Conservation (phyloP, 805 yeast species). For the Pichia insulana region DNA sequence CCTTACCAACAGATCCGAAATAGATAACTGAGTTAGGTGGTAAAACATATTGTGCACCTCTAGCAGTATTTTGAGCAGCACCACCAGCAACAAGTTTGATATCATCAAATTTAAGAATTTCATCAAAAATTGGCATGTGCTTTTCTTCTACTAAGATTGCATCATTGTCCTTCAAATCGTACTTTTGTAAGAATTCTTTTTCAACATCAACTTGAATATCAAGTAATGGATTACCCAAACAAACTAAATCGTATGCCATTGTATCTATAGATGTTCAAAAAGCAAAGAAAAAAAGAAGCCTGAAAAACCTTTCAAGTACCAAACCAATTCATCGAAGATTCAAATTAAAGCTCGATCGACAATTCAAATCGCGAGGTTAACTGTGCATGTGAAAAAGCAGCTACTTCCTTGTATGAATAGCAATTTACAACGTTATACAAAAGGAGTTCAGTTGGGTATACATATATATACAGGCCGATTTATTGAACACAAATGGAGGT, state of each 20-base stretch:
- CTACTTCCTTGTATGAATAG: too few species aligned
- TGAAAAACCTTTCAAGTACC: too few species aligned
- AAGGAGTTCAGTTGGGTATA: too few species aligned
- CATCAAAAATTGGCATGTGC: conserved; percentile 81
- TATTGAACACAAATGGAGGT: too few species aligned
- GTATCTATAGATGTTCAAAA: neutral
- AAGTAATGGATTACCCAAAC: conserved; percentile 84
- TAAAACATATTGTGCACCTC: conserved; percentile 93
- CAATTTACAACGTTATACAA: too few species aligned
- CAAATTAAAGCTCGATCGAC: too few species aligned
- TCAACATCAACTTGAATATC: conserved; percentile 78
- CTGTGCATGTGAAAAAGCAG: too few species aligned
- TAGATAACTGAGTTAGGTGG: conserved; percentile 79
- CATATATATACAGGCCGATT: too few species aligned
- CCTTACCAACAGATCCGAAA: conserved; percentile 95
- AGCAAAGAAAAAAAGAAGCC: neutral
- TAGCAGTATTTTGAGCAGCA: conserved; percentile 98
- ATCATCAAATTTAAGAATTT: conserved; percentile 51
- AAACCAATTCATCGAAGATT: too few species aligned
- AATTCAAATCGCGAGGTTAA: too few species aligned
- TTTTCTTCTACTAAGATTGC: conserved; percentile 80
- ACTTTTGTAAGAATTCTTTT: conserved; percentile 63
- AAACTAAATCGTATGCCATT: conserved; percentile 64
- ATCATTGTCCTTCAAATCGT: conserved; percentile 81
- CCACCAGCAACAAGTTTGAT: conserved; percentile 91